A percentile compares a stretch with the other conserved stretches of the same genome.
These are phyloP conservation scores for Neurospora cerealis DNA, from an alignment of 495 filamentous ascomycete species.

Conservation along the genomic window DNA sequence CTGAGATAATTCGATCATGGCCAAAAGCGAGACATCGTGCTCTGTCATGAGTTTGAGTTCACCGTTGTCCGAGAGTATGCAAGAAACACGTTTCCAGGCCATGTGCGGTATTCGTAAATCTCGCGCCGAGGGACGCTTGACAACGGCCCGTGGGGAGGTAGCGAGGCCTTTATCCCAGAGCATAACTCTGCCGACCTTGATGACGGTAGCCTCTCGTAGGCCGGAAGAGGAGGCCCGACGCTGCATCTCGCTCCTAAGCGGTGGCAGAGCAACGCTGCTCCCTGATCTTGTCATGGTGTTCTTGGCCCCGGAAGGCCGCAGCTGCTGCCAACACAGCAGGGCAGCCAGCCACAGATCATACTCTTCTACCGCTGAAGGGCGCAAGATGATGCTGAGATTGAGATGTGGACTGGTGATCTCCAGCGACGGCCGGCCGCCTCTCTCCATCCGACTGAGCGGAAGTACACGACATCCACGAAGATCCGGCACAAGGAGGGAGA, in stretches of 20 bases:
- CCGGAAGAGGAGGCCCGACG: conserved; percentile 51
- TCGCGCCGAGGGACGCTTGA: conserved; percentile 37
- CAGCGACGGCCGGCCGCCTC: conserved; percentile 50
- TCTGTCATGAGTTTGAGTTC: conserved; percentile 86
- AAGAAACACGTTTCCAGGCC: conserved; percentile 79
- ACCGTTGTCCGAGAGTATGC: conserved; percentile 90
- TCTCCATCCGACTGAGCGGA: conserved; percentile 29
- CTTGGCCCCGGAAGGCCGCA: conserved; percentile 45
- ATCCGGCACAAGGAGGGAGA: conserved; percentile 56
- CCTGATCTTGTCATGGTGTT: conserved; percentile 3
- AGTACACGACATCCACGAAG: conserved; percentile 78
- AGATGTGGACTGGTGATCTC: conserved; percentile 66
- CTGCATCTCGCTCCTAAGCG: conserved; percentile 49
- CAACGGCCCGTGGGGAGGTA: conserved; percentile 43
- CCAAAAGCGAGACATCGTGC: conserved; percentile 64
- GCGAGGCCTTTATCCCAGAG: conserved; percentile 68
- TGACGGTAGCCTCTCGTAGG: conserved; percentile 74
- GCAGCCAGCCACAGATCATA: conserved; percentile 90
- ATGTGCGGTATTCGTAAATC: conserved; percentile 30
- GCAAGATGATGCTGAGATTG: conserved; percentile 60
- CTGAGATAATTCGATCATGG: conserved; percentile 80
- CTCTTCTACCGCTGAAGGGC: conserved; percentile 63
- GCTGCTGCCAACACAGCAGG: conserved; percentile 86
- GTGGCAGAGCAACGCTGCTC: conserved; percentile 4
- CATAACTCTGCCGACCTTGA: conserved; percentile 92